Percentiles rank a stretch among this genome's conserved stretches.
These are phyloP conservation scores for Candida ficus DNA, from an alignment of 805 yeast genomes.

Conservation along the genomic window DNA sequence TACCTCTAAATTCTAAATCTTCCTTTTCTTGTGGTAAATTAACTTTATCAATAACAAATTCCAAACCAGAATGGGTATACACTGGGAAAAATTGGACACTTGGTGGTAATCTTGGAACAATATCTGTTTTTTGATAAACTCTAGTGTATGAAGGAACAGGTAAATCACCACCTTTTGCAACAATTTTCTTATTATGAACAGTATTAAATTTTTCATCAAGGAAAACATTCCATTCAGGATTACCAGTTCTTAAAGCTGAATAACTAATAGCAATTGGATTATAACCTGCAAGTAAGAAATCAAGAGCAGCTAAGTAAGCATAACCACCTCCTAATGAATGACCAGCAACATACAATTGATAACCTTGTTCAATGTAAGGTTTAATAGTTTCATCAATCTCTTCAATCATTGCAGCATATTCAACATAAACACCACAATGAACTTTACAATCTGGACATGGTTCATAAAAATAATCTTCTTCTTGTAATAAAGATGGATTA, in stretches of 20 bases:
- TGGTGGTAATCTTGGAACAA: conserved; percentile 59
- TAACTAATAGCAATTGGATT: conserved; percentile 51
- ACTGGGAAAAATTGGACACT: conserved; percentile 18
- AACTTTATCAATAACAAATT: conserved; percentile 30
- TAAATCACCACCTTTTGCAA: conserved; percentile 28
- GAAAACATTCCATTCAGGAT: conserved; percentile 43
- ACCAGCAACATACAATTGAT: conserved; percentile 52
- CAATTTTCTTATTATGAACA: conserved; percentile 23
- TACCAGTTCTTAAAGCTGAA: conserved; percentile 69
- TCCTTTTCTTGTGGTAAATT: conserved; percentile 29
- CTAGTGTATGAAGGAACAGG: conserved; percentile 36
- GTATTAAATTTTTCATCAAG: conserved; percentile 47
- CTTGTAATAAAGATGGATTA: too few relatives aligned
- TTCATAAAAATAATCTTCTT: neutral
- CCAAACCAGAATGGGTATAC: conserved; percentile 30
- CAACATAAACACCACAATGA: conserved; percentile 59
- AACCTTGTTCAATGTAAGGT: conserved; percentile 37
- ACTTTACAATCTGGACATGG: conserved; percentile 49
- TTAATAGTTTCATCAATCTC: conserved; percentile 30
- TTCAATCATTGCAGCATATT: conserved; percentile 37
- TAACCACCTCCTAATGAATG: conserved; percentile 79
- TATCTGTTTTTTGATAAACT: conserved; percentile 51
- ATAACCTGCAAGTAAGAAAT: conserved; percentile 48
- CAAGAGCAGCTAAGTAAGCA: conserved; percentile 58
- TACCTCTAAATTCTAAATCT: conserved; percentile 15